Conservation (phyloP, 2,329 filamentous ascomycete species). For the Knoxdaviesia capensis region DNA sequence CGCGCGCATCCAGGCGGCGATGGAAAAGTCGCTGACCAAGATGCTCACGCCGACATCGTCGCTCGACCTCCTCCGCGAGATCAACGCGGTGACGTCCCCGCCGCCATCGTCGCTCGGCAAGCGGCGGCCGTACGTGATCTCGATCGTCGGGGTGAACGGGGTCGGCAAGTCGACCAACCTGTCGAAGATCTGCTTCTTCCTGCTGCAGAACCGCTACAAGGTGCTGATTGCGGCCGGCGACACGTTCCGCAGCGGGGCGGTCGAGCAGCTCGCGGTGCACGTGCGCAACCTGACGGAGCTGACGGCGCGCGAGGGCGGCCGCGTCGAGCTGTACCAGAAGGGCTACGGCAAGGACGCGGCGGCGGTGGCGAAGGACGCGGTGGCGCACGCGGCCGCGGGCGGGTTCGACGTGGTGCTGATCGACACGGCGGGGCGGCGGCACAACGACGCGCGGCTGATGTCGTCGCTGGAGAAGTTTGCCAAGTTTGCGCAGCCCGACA, state of each 20-base stretch:
- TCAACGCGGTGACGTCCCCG: slow-evolving; percentile 56
- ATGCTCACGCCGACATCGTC: slow-evolving; percentile 93
- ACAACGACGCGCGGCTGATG: slow-evolving; percentile 95
- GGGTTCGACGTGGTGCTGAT: slow-evolving; percentile 88
- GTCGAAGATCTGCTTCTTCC: slow-evolving; percentile 94
- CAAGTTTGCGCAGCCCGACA: slow-evolving; percentile 87
- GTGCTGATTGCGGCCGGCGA: slow-evolving; percentile 89
- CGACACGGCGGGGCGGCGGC: slow-evolving; percentile 82
- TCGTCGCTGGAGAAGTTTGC: slow-evolving; percentile 92
- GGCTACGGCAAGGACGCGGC: slow-evolving; percentile 97
- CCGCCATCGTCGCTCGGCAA: slow-evolving; percentile 40
- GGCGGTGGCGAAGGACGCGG: slow-evolving; percentile 83
- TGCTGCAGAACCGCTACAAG: slow-evolving; percentile 91
- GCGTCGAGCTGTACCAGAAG: slow-evolving; percentile 86
- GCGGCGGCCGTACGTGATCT: slow-evolving; percentile 81
- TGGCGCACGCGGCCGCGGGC: slow-evolving; percentile 54
- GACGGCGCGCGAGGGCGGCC: slow-evolving; percentile 60
- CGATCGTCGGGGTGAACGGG: slow-evolving; percentile 93
- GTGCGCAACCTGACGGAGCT: slow-evolving; percentile 86
- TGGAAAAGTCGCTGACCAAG: slow-evolving; percentile 81
- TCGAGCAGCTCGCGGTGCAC: slow-evolving; percentile 91
- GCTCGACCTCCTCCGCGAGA: slow-evolving; percentile 83
- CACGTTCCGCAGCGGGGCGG: slow-evolving; percentile 90
- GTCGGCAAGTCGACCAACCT: slow-evolving; percentile 97
- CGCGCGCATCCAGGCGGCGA: slow-evolving; percentile 62